Base-by-base conservation (phyloP, 169 alveolate genomes). In the Besnoitia besnoiti region DNA sequence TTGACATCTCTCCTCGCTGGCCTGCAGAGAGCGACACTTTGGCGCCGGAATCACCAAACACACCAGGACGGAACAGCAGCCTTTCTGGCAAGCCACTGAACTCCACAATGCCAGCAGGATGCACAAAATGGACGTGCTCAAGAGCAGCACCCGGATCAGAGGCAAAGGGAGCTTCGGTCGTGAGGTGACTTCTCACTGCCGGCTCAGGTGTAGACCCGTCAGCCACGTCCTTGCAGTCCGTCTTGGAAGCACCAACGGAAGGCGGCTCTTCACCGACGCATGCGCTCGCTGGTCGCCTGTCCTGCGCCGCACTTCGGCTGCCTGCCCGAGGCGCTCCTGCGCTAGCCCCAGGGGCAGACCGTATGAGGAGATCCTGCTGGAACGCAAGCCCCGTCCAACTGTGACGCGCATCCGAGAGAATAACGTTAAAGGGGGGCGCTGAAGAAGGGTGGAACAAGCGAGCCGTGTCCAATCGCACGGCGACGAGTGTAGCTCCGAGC, bases 381-480 rank as follows among this genome's bases (percentile, higher is more conserved):
- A 0, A 8, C 82, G 82, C 82, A 16, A 73, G 82, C 16, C n/a
- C 47, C 39, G n/a, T 35, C 44, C 82, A 73, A 42, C n/a, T 73
- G 82, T 73, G 82, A 30, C 82, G 39, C 0, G 82, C 24, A 19
- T 73, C 82, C 39, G 82, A 73, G 39, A 73, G 46, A 73, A 73
- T 73, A 42, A 73, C 82, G 44, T 30, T 73, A 42, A 73, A 73
- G 39, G 82, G 82, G 16, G 30, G 47, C 12, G 82, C 82, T n/a
- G 82, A 10, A 16, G 82, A 16, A 37, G 82, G 82, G 46, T 73
- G 40, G 82, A 73, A 73, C 39, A 73, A 30, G n/a, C 82, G 82
- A 37, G 46, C 82, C 24, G 82, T 73, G 82, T 73, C 82, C 39
- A 73, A 42, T 1, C 82, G 46, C 46, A 73, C 82, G 1, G 82